Evolutionary conservation across 306 rosid genomes (phyloP).

Genomic region (Corylus heterophylla): DNA sequence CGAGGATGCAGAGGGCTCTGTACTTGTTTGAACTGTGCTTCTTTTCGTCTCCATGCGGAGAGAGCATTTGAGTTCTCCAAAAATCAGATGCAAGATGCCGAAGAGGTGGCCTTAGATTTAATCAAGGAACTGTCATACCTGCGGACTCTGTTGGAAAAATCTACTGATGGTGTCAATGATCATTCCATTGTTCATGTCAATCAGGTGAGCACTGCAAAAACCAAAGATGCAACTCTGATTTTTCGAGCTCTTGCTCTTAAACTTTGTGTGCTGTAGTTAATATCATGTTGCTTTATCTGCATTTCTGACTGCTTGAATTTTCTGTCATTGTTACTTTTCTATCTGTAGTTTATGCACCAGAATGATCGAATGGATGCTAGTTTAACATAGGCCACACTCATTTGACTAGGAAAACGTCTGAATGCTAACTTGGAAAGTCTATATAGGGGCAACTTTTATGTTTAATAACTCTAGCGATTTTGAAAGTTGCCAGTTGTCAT

Average conservation of each 20-base stretch:
- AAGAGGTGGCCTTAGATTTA: constrained; percentile 69
- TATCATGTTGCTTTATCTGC: neutral
- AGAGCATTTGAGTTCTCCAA: constrained; percentile 89
- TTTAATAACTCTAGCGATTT: neutral
- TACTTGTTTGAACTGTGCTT: constrained; percentile 78
- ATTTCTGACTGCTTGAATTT: neutral
- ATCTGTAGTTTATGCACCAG: neutral
- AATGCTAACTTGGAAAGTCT: neutral
- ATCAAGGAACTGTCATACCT: constrained; percentile 59
- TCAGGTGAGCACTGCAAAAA: constrained; percentile 45
- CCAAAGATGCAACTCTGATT: constrained; percentile 1
- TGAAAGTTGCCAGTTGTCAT: neutral
- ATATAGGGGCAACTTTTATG: neutral
- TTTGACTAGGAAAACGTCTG: neutral
- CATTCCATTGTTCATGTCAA: constrained; percentile 25
- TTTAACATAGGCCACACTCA: neutral
- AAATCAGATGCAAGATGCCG: constrained; percentile 72
- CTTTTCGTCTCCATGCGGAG: constrained; percentile 79
- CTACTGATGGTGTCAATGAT: constrained; percentile 30
- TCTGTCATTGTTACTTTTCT: neutral
- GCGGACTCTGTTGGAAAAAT: constrained; percentile 49
- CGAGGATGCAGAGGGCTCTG: constrained; percentile 93
- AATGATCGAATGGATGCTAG: neutral
- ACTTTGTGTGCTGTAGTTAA: neutral
- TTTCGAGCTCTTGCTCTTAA: constrained; percentile 13